Evolutionary conservation across 2,329 filamentous ascomycete genomes (phyloP).

Genomic region (Fusarium tricinctum): DNA sequence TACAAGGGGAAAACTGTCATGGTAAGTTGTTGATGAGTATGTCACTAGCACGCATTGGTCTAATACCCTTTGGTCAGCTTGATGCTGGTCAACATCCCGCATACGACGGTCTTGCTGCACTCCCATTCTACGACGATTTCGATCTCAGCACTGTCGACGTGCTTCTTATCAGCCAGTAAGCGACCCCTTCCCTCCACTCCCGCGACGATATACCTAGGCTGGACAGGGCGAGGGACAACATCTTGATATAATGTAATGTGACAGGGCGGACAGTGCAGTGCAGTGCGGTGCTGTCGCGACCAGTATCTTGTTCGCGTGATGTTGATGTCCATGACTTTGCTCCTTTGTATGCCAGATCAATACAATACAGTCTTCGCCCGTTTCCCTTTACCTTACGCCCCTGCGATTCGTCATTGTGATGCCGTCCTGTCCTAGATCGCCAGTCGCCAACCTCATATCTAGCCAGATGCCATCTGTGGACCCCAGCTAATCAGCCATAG

Average conservation of each 20-base stretch:
- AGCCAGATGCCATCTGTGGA: constrained; percentile 29
- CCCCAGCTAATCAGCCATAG: constrained; percentile 62
- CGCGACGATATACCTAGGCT: constrained; percentile 46
- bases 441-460: constrained; percentile 29
- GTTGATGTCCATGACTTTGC: constrained; percentile 46
- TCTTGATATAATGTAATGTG: constrained; percentile 46
- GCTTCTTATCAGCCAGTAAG: constrained; percentile 99
- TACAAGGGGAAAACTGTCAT: constrained; percentile 99
- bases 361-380: constrained; percentile 55
- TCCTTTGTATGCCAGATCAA: constrained; percentile 56
- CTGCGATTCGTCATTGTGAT: constrained; percentile 49
- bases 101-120: constrained; percentile 91
- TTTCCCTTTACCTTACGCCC: constrained; percentile 44
- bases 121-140: constrained; percentile 99
- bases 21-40: constrained; percentile 65
- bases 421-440: constrained; percentile 45
- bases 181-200: constrained; percentile 40
- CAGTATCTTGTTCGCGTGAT: constrained; percentile 46
- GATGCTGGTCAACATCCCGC: constrained; percentile 98
- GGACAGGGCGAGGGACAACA: constrained; percentile 50
- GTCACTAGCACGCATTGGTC: constrained; percentile 16
- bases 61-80: constrained; percentile 69
- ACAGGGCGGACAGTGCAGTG: constrained; percentile 41
- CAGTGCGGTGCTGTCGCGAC: constrained; percentile 18
- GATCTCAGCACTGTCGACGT: constrained; percentile 97